These are phyloP conservation scores for Ceratobasidium sp. DNA, from an alignment of 1,284 basidiomycete genomes.

Conservation along the genomic window DNA sequence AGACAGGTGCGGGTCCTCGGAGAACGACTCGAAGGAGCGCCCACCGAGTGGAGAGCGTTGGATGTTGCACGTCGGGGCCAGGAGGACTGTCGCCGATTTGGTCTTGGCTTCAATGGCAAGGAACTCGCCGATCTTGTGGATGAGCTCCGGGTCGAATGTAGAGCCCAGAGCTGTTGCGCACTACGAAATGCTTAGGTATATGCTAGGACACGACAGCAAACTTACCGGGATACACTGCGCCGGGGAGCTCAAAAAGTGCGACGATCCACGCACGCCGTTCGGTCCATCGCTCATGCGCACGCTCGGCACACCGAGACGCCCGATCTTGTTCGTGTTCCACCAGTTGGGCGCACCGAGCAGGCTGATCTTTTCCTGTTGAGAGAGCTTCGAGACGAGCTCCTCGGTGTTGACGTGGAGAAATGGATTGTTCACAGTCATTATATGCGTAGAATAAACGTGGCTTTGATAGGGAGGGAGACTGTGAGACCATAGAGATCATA, in stretches of 20 bases:
- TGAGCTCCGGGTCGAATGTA: slow-evolving; percentile 64
- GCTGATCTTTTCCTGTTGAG: slow-evolving; percentile 66
- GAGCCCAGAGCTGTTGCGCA: slow-evolving; percentile 72
- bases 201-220: slow-evolving; percentile 7
- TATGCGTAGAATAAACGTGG: not conserved
- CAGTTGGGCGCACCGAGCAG: slow-evolving; percentile 70
- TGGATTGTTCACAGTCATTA: slow-evolving; percentile 38
- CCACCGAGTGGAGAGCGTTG: slow-evolving; percentile 56
- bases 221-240: slow-evolving; percentile 67
- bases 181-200: slow-evolving; percentile 47
- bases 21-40: slow-evolving; percentile 72
- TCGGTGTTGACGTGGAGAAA: slow-evolving; percentile 63
- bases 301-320: slow-evolving; percentile 64
- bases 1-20: slow-evolving; percentile 57
- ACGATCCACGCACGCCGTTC: slow-evolving; percentile 70
- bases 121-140: slow-evolving; percentile 62
- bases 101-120: slow-evolving; percentile 67
- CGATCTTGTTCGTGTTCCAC: slow-evolving; percentile 66
- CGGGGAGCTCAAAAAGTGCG: slow-evolving; percentile 66
- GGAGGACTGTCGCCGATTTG: slow-evolving; percentile 65
- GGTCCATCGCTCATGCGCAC: slow-evolving; percentile 44
- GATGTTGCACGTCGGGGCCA: slow-evolving; percentile 75
- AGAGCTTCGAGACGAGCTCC: slow-evolving; percentile 60
- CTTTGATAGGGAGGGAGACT: slow-evolving; percentile 22
- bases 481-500: slow-evolving; percentile 44